Percentiles rank a stretch among this genome's conserved stretches.
phyloP scores from a whole-genome alignment of 306 rosid species.

The Vigna trinervia region DNA sequence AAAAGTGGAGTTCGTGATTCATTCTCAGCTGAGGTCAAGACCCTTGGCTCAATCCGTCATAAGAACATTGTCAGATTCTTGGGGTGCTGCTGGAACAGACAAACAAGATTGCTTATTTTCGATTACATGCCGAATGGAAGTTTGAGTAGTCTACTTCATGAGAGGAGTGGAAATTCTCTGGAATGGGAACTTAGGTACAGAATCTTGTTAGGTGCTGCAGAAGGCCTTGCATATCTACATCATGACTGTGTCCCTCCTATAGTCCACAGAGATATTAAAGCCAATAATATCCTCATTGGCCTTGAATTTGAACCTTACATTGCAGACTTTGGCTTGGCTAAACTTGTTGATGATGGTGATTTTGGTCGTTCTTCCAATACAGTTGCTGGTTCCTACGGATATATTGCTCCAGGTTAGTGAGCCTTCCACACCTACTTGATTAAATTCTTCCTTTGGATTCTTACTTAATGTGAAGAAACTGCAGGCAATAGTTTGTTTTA shows the following conservation, averaged over 20 bases:
- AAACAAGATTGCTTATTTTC: slow-evolving; percentile 81
- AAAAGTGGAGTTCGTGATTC: slow-evolving; percentile 82
- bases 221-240: slow-evolving; percentile 92
- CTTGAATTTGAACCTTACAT: slow-evolving; percentile 91
- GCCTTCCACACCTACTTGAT: slow-evolving; percentile 16
- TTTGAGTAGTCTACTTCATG: slow-evolving; percentile 83
- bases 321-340: slow-evolving; percentile 97
- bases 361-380: slow-evolving; percentile 84
- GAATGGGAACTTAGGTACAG: slow-evolving; percentile 95
- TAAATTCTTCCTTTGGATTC: background rate
- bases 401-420: slow-evolving; percentile 91
- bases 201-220: slow-evolving; percentile 86
- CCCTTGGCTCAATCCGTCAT: slow-evolving; percentile 89
- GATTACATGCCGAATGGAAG: slow-evolving; percentile 98
- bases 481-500: background rate
- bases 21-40: slow-evolving; percentile 80
- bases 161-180: slow-evolving; percentile 71
- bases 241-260: slow-evolving; percentile 98
- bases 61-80: slow-evolving; percentile 92
- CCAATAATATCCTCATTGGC: slow-evolving; percentile 96
- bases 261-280: slow-evolving; percentile 95
- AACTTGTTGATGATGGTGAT: slow-evolving; percentile 86
- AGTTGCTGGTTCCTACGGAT: slow-evolving; percentile 97
- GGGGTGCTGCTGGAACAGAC: slow-evolving; percentile 83
- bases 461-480: slow-evolving; percentile 16